phyloP scores from a whole-genome alignment of 2,329 filamentous ascomycete genomes.

The Passalora sequoiae region DNA sequence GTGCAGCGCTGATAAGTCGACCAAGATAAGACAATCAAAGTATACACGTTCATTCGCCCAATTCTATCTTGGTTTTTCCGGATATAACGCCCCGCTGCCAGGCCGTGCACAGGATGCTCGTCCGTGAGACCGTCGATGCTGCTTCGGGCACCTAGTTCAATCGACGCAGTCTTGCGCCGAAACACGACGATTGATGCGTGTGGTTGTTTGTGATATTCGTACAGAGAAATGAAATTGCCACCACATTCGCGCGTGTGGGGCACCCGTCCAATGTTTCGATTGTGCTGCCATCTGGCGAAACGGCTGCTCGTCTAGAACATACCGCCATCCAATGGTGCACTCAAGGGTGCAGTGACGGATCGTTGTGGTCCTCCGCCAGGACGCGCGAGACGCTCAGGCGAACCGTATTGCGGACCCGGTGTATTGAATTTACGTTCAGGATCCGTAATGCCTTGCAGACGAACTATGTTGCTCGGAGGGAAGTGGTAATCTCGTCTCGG shows the following conservation, averaged over 20 bases:
- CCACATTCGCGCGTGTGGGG: neutral
- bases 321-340: slow-evolving; percentile 14
- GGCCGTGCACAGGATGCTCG: no score
- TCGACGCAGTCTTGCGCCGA: neutral
- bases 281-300: slow-evolving; percentile 14
- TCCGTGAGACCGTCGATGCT: slow-evolving; percentile 5
- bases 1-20: slow-evolving; percentile 4
- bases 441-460: slow-evolving; percentile 8
- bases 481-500: slow-evolving; percentile 12
- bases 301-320: slow-evolving; percentile 20
- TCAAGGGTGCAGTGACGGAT: slow-evolving; percentile 10
- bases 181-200: neutral
- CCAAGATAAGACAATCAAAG: neutral
- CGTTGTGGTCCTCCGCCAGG: slow-evolving; percentile 1
- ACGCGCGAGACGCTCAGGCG: slow-evolving; percentile 5
- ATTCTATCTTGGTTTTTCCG: neutral
- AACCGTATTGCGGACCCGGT: slow-evolving; percentile 10
- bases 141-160: slow-evolving; percentile 4
- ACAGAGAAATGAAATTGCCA: slow-evolving; percentile 6
- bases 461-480: slow-evolving; percentile 18
- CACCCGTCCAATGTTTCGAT: neutral
- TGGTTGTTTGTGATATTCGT: slow-evolving; percentile 1
- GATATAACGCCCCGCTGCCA: neutral
- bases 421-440: slow-evolving; percentile 8
- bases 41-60: neutral